Conservation (phyloP, 495 filamentous ascomycete genomes). For the Penicillium simplicissimum region DNA sequence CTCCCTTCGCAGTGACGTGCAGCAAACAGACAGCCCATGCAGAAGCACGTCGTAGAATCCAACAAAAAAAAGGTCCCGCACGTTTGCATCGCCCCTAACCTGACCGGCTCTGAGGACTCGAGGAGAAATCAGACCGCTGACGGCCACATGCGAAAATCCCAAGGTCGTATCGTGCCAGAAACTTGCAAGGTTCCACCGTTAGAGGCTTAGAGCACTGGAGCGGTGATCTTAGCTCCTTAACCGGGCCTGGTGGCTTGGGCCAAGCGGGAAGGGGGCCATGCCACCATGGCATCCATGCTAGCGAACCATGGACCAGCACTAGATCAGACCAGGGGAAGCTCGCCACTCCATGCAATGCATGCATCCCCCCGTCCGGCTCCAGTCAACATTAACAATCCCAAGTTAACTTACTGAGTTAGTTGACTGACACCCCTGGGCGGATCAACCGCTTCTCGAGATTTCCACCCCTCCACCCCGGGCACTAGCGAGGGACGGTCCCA, state of each 20-base stretch:
- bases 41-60: neutral
- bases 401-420: neutral
- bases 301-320: slow-evolving; percentile 12
- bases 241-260: neutral
- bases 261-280: neutral
- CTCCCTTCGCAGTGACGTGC: neutral
- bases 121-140: slow-evolving; percentile 3
- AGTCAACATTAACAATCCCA: neutral
- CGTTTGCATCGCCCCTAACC: neutral
- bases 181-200: slow-evolving; percentile 23
- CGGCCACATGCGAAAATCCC: slow-evolving; percentile 3
- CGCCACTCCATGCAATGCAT: neutral
- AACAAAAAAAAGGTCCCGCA: neutral
- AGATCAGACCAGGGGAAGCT: neutral
- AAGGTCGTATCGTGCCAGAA: slow-evolving; percentile 23
- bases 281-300: neutral
- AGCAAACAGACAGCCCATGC: neutral
- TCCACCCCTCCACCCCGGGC: neutral
- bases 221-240: neutral
- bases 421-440: slow-evolving; percentile 34
- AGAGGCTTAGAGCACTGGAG: neutral
- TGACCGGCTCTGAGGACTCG: slow-evolving; percentile 7
- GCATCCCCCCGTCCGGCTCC: neutral
- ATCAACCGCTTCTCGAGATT: slow-evolving; percentile 33
- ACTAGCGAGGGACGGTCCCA: slow-evolving; percentile 6